Conservation (phyloP, 2,329 filamentous ascomycete species). For the Thermoascus crustaceus region DNA sequence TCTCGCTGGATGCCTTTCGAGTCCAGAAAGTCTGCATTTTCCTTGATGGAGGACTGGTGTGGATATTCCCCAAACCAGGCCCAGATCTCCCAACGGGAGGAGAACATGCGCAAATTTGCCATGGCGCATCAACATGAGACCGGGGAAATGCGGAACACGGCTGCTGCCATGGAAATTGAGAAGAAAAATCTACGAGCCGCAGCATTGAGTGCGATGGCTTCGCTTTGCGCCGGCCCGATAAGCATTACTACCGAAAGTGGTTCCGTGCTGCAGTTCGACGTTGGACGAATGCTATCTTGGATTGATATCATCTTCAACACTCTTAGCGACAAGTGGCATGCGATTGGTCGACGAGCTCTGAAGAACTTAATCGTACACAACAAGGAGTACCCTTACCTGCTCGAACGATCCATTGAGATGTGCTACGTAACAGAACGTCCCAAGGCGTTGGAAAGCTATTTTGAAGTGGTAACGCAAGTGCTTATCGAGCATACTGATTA, state of each 20-base stretch:
- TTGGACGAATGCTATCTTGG: slow-evolving; percentile 89
- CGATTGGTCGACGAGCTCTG: slow-evolving; percentile 78
- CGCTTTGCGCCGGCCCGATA: slow-evolving; percentile 75
- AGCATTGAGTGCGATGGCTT: slow-evolving; percentile 90
- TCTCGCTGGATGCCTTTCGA: slow-evolving; percentile 97
- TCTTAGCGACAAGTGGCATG: slow-evolving; percentile 81
- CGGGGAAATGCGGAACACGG: slow-evolving; percentile 67
- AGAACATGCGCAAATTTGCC: slow-evolving; percentile 77
- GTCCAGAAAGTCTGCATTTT: slow-evolving; percentile 86
- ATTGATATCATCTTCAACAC: slow-evolving; percentile 91
- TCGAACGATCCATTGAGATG: slow-evolving; percentile 83
- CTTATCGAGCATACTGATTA: slow-evolving; percentile 77
- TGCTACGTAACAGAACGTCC: slow-evolving; percentile 76
- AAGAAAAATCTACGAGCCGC: slow-evolving; percentile 86
- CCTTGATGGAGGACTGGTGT: slow-evolving; percentile 98
- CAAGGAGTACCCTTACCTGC: slow-evolving; percentile 71
- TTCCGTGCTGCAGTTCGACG: slow-evolving; percentile 80
- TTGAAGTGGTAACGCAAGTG: slow-evolving; percentile 82
- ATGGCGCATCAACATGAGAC: slow-evolving; percentile 67
- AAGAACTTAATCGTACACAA: slow-evolving; percentile 89
- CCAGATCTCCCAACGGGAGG: slow-evolving; percentile 73
- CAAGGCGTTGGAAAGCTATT: slow-evolving; percentile 90
- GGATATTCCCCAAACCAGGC: slow-evolving; percentile 87
- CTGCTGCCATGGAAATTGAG: slow-evolving; percentile 92
- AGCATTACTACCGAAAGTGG: slow-evolving; percentile 82